Evolutionary conservation across 208 protist genomes (phyloP).

Genomic region (Wallacemonas sp.): DNA sequence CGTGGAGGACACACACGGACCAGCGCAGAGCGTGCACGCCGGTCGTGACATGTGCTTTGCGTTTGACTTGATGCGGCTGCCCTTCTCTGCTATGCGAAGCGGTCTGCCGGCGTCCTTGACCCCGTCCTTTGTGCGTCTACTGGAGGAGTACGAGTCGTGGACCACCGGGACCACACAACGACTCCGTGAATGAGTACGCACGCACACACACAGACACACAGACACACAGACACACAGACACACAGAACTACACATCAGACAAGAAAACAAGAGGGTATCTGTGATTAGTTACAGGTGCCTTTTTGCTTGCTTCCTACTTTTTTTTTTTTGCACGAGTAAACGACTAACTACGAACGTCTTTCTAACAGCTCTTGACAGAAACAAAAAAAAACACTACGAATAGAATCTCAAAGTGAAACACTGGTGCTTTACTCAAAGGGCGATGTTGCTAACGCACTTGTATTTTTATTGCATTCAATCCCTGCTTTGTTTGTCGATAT

Average conservation of each 20-base stretch:
- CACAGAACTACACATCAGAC: no score
- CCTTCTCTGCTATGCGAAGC: constrained; percentile 49
- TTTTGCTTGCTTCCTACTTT: constrained; percentile 17
- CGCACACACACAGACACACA: no score
- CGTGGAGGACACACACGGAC: constrained; percentile 7
- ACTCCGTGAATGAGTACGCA: constrained; percentile 25
- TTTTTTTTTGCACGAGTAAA: constrained; percentile 19
- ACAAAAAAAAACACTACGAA: background rate
- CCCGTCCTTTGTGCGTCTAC: constrained; percentile 62
- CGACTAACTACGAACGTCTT: background rate
- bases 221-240: no score
- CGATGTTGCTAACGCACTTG: no score
- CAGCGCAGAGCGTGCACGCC: no score
- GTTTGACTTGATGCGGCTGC: constrained; percentile 89
- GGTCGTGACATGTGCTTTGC: constrained; percentile 71
- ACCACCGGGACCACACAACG: constrained; percentile 72
- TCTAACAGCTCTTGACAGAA: no score
- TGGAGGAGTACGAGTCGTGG: constrained; percentile 91
- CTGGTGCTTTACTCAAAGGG: no score
- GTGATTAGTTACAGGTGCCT: no score
- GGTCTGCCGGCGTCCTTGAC: constrained; percentile 37
- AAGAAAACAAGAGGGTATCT: no score
- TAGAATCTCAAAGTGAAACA: background rate
- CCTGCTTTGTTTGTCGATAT: no score
- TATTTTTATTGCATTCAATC: no score